Conservation (phyloP, 805 yeast genomes). For the Phaffomyces antillensis region DNA sequence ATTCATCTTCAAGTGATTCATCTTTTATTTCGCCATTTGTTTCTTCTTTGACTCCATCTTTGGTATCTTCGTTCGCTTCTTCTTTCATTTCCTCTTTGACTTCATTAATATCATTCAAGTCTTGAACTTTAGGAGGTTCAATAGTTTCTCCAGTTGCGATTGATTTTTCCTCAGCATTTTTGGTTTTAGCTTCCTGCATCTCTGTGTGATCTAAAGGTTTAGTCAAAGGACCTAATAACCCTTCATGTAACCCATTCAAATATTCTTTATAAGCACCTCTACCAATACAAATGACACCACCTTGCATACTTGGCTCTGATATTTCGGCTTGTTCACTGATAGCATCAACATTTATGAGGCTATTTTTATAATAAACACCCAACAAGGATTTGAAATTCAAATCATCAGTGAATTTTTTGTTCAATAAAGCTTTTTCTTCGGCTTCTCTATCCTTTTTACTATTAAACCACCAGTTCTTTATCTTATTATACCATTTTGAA, state of each 20-base stretch:
- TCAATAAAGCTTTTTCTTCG: constrained; percentile 15
- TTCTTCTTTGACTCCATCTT: constrained; percentile 4
- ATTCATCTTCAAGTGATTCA: constrained; percentile 1
- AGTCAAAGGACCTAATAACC: constrained; percentile 84
- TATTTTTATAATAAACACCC: constrained; percentile 45
- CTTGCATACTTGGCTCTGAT: constrained; percentile 41
- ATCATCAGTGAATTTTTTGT: constrained; percentile 25
- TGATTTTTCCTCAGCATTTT: too few relatives aligned
- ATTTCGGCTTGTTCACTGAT: constrained; percentile 42
- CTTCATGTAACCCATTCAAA: constrained; percentile 86
- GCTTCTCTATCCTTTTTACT: constrained; percentile 5
- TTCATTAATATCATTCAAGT: constrained; percentile 3
- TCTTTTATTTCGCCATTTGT: background rate
- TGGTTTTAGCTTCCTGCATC: constrained; percentile 2
- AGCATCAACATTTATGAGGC: constrained; percentile 20
- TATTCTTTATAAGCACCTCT: constrained; percentile 96
- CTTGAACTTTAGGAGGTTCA: constrained; percentile 4
- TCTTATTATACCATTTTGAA: constrained; percentile 14
- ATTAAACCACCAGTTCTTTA: constrained; percentile 7
- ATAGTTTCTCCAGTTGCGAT: constrained; percentile 1
- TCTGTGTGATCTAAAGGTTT: constrained; percentile 31
- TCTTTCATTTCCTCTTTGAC: constrained; percentile 4
- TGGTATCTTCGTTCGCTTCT: constrained; percentile 5
- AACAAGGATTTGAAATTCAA: constrained; percentile 39
- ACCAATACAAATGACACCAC: constrained; percentile 89